Percentiles rank a stretch among this genome's conserved stretches.
phyloP scores from a whole-genome alignment of 441 rosid species.

The Eugenia klotzschiana region DNA sequence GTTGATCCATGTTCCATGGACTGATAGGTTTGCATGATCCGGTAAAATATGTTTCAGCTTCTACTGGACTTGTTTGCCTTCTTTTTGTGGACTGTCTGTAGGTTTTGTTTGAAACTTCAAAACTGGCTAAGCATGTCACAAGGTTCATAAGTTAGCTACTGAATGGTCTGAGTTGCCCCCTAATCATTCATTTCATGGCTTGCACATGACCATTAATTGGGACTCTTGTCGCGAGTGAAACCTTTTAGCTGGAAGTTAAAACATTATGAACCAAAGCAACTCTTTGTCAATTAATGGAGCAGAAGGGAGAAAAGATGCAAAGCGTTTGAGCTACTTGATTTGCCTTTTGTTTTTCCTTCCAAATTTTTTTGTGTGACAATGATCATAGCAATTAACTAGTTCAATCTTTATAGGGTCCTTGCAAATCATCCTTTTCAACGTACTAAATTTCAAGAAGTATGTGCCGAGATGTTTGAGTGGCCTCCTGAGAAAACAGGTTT shows the following conservation, averaged over 20 bases:
- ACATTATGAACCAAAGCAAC: background rate
- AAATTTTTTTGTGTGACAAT: background rate
- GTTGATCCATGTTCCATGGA: background rate
- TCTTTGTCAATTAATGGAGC: background rate
- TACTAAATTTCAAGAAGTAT: slow-evolving; percentile 41
- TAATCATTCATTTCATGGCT: background rate
- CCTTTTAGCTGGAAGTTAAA: background rate
- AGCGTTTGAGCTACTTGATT: background rate
- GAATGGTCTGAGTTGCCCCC: background rate
- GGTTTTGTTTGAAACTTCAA: background rate
- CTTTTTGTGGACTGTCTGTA: background rate
- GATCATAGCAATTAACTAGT: background rate
- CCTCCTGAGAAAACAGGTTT: slow-evolving; percentile 79
- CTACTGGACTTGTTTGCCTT: background rate
- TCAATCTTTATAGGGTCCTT: slow-evolving; percentile 32
- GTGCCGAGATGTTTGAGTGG: slow-evolving; percentile 67
- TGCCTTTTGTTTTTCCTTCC: background rate
- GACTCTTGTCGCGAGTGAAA: background rate
- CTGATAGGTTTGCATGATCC: background rate
- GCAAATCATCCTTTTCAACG: slow-evolving; percentile 46
- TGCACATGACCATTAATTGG: background rate
- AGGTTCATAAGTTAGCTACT: background rate
- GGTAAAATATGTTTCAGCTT: background rate
- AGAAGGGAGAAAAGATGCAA: background rate
- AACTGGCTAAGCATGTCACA: background rate